Evolutionary conservation across 257 asterid species (phyloP).

Genomic region (Solanum ossicruentum): DNA sequence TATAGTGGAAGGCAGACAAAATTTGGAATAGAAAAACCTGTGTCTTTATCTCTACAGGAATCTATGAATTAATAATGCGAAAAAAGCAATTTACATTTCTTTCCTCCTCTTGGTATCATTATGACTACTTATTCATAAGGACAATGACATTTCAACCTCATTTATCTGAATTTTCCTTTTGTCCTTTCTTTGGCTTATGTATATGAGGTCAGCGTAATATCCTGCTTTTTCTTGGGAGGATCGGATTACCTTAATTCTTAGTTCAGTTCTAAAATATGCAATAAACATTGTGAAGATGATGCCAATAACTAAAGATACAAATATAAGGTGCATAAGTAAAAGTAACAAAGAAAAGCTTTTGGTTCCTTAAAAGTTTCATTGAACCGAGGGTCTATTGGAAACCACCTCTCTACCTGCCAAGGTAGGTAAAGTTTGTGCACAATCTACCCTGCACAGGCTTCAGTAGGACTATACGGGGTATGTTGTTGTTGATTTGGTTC

Average conservation of each 20-base stretch:
- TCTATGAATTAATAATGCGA: not conserved
- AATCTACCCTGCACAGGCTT: too few relatives aligned
- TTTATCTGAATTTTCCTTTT: not conserved
- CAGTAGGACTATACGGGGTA: not conserved
- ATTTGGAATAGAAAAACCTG: not conserved
- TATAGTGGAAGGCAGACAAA: not conserved
- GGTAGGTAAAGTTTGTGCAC: too few relatives aligned
- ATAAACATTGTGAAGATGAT: not conserved
- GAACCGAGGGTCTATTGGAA: not conserved
- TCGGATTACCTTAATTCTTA: not conserved
- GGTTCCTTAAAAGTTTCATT: not conserved
- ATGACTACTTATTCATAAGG: not conserved
- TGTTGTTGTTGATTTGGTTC: not conserved
- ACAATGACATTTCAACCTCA: not conserved
- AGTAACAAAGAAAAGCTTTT: not conserved
- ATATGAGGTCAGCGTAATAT: not conserved
- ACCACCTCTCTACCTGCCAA: not conserved
- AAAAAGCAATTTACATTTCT: not conserved
- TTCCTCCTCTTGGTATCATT: not conserved
- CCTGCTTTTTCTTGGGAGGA: not conserved
- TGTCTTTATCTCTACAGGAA: not conserved
- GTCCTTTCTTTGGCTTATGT: not conserved
- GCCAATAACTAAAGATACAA: not conserved
- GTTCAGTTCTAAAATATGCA: not conserved
- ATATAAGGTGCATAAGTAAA: not conserved